These are phyloP conservation scores for Colletotrichum australisinense DNA, from an alignment of 2,329 filamentous ascomycete genomes.

Conservation along the genomic window DNA sequence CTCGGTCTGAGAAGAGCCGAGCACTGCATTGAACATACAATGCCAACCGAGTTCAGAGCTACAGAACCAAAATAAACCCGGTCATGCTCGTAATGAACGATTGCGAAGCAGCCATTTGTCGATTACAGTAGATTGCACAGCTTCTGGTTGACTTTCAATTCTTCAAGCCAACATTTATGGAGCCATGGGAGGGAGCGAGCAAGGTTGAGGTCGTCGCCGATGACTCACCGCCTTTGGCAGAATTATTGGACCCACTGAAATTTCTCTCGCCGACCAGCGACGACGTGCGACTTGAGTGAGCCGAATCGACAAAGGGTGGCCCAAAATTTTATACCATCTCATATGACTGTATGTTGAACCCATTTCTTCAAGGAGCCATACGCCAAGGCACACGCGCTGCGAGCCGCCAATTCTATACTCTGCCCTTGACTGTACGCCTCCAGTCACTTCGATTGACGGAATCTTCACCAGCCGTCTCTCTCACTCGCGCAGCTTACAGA, in stretches of 20 bases:
- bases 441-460: neutral
- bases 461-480: neutral
- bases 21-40: no score
- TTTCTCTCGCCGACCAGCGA: constrained; percentile 31
- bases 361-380: constrained; percentile 1
- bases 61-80: no score
- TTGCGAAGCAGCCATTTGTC: no score
- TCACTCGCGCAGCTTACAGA: neutral
- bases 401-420: neutral
- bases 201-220: neutral
- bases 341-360: constrained; percentile 26
- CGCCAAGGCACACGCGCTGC: constrained; percentile 25
- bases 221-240: constrained; percentile 34
- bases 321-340: constrained; percentile 1
- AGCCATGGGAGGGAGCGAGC: neutral
- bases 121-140: neutral
- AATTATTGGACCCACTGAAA: constrained; percentile 36
- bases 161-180: neutral
- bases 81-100: no score
- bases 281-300: constrained; percentile 1
- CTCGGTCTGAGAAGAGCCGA: no score
- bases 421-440: neutral
- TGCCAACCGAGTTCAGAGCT: no score
- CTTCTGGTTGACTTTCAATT: neutral
- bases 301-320: neutral